A percentile compares a stretch with the other conserved stretches of the same genome.
Evolutionary conservation across 2,329 filamentous ascomycete genomes (phyloP).

Genomic region (Pseudohalonectria lignicola): DNA sequence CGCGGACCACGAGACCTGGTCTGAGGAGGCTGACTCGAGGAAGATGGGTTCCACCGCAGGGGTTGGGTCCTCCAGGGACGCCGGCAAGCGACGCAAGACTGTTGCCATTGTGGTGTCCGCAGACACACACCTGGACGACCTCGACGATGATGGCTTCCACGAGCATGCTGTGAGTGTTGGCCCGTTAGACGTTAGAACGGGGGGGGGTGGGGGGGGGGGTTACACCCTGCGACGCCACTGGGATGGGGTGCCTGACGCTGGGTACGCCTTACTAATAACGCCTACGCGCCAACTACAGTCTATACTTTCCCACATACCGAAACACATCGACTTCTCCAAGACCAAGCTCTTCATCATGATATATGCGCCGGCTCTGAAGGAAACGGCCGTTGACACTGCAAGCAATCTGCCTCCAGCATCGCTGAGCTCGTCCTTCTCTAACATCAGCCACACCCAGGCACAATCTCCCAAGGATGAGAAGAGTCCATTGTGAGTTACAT

Average conservation of each 20-base stretch:
- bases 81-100: constrained; percentile 52
- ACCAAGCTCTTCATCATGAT: constrained; percentile 81
- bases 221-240: no score
- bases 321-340: constrained; percentile 59
- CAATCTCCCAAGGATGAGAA: constrained; percentile 58
- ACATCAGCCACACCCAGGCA: constrained; percentile 66
- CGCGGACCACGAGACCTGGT: constrained; percentile 84
- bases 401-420: constrained; percentile 49
- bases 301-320: constrained; percentile 79
- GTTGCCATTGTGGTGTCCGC: constrained; percentile 87
- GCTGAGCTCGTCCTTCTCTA: constrained; percentile 73
- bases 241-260: no score
- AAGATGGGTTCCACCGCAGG: constrained; percentile 12
- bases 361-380: constrained; percentile 72
- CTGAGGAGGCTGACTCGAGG: constrained; percentile 72
- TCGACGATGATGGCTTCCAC: constrained; percentile 50
- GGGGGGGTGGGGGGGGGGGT: no score
- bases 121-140: constrained; percentile 47
- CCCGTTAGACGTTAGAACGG: no score
- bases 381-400: constrained; percentile 41
- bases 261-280: no score
- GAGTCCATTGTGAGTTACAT: constrained; percentile 46
- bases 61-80: constrained; percentile 17
- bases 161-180: constrained; percentile 77
- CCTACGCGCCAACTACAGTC: constrained; percentile 54